phyloP scores from a whole-genome alignment of 257 asterid species.

The Jaltomata sinuosa region DNA sequence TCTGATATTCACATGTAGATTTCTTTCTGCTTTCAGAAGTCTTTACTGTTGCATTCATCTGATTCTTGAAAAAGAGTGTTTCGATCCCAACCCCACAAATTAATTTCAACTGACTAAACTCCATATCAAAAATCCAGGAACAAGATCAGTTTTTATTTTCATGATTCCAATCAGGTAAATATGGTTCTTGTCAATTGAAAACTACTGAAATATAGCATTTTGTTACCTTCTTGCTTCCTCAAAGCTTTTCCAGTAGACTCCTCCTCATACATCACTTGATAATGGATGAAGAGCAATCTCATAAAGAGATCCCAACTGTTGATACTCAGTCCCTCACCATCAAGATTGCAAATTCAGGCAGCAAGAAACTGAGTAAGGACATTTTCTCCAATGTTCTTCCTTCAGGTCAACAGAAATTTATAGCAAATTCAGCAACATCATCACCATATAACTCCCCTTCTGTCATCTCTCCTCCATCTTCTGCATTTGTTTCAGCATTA shows the following conservation, averaged over 20 bases:
- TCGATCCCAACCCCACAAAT: conserved; percentile 23
- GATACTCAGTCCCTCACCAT: conserved; percentile 50
- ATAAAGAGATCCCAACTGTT: conserved; percentile 15
- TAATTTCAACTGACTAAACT: conserved; percentile 19
- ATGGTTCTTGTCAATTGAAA: conserved; percentile 6
- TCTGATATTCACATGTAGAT: conserved; percentile 46
- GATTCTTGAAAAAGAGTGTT: conserved; percentile 15
- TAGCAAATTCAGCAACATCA: conserved; percentile 32
- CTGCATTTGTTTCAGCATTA: conserved; percentile 85
- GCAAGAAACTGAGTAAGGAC: conserved; percentile 15
- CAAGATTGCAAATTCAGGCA: conserved; percentile 33
- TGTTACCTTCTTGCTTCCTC: neutral
- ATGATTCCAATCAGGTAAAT: conserved; percentile 1
- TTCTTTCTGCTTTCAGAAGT: conserved; percentile 20
- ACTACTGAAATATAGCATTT: conserved; percentile 11
- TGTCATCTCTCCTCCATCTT: conserved; percentile 70
- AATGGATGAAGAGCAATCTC: conserved; percentile 37
- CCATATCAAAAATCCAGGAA: conserved; percentile 23
- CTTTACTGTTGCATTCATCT: conserved; percentile 62
- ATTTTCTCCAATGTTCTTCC: conserved; percentile 13
- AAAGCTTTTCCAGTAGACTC: neutral
- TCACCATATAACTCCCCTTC: conserved; percentile 66
- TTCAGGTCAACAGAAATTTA: conserved; percentile 12
- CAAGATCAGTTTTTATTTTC: conserved; percentile 10
- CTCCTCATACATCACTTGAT: conserved; percentile 15